Evolutionary conservation across 2,329 filamentous ascomycete genomes (phyloP).

Genomic region (Geosmithia flava): DNA sequence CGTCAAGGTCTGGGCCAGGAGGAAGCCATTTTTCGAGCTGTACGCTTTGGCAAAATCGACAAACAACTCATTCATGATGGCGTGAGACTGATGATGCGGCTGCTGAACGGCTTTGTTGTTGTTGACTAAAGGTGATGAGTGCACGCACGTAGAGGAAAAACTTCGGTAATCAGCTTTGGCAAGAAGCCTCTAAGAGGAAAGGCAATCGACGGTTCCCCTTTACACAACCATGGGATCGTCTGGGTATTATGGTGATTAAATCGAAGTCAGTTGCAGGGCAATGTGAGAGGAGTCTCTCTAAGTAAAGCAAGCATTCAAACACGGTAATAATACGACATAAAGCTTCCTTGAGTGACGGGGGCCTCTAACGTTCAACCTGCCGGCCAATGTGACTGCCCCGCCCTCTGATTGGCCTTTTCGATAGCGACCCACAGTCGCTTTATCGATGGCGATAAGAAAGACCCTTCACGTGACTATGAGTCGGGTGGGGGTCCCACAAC

Average conservation of each 20-base stretch:
- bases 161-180: neutral
- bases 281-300: neutral
- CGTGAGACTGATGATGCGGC: neutral
- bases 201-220: neutral
- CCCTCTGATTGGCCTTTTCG: neutral
- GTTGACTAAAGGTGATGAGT: neutral
- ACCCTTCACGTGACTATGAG: slow-evolving; percentile 7
- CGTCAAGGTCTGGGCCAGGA: slow-evolving; percentile 61
- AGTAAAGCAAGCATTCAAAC: neutral
- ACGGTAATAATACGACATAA: neutral
- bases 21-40: slow-evolving; percentile 51
- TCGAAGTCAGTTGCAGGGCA: too few relatives aligned
- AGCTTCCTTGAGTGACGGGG: neutral
- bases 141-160: neutral
- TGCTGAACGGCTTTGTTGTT: neutral
- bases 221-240: neutral
- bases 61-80: slow-evolving; percentile 60
- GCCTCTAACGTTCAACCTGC: neutral
- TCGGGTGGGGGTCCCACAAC: slow-evolving; percentile 6
- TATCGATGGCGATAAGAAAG: neutral
- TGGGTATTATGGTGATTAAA: neutral
- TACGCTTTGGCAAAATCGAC: slow-evolving; percentile 62
- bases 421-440: neutral
- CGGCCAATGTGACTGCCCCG: neutral
- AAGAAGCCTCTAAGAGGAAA: neutral